Percentiles rank a stretch among this genome's conserved stretches.
These are phyloP conservation scores for Talaromyces nanjingensis DNA, from an alignment of 495 filamentous ascomycete genomes.

Conservation along the genomic window DNA sequence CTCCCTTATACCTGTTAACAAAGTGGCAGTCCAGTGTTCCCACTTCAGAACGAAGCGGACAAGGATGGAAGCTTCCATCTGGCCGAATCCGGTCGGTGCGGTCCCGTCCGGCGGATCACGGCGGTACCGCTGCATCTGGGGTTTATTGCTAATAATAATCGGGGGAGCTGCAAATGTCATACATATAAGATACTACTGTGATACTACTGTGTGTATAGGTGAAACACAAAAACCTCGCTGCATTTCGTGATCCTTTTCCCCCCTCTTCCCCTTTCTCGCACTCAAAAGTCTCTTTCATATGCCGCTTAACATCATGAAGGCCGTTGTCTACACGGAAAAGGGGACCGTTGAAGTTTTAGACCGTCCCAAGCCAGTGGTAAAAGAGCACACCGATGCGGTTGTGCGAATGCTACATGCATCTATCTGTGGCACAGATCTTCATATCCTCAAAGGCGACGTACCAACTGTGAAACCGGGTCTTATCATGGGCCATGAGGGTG, in stretches of 20 bases:
- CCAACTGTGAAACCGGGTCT: conserved; percentile 65
- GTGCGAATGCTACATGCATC: conserved; percentile 70
- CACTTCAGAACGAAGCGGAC: neutral
- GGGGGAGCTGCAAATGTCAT: neutral
- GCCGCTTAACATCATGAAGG: conserved; percentile 23
- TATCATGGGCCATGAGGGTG: conserved; percentile 80
- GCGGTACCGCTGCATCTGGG: neutral
- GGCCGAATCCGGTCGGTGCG: neutral
- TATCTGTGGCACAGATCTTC: conserved; percentile 76
- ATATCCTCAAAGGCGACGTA: conserved; percentile 64
- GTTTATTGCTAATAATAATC: neutral
- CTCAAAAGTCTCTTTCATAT: neutral
- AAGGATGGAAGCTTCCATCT: neutral
- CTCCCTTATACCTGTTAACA: too few species aligned
- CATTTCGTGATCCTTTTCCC: neutral
- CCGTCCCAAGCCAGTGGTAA: conserved; percentile 55
- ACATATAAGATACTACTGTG: neutral
- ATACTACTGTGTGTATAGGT: neutral
- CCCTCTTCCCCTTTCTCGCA: neutral
- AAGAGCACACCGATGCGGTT: conserved; percentile 68
- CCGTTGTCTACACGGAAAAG: conserved; percentile 27
- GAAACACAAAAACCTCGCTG: neutral
- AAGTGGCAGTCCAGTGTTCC: neutral
- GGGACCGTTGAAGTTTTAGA: conserved; percentile 32
- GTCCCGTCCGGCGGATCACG: neutral